Conservation (phyloP, 768 basidiomycete species). For the Trametes meyenii region DNA sequence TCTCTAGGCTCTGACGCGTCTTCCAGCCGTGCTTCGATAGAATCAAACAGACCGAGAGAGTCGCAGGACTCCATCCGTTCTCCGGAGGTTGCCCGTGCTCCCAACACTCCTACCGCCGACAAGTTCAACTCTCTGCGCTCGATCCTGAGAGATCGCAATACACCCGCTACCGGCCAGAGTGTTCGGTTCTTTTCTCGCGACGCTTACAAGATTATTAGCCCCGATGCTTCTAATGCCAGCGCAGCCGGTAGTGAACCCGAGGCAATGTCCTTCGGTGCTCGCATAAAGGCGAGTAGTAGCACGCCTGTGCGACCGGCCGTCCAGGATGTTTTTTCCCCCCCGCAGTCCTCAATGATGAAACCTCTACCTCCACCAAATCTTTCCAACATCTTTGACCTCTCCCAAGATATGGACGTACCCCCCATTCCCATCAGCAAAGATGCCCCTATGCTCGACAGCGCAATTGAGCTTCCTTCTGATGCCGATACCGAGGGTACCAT, state of each 20-base stretch:
- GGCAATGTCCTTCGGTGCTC: slow-evolving; percentile 32
- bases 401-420: slow-evolving; percentile 56
- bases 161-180: slow-evolving; percentile 77
- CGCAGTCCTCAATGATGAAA: slow-evolving; percentile 37
- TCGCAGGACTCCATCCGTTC: slow-evolving; percentile 32
- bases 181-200: slow-evolving; percentile 79
- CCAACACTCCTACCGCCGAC: slow-evolving; percentile 41
- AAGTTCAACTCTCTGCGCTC: slow-evolving; percentile 62
- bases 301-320: slow-evolving; percentile 42
- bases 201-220: slow-evolving; percentile 64
- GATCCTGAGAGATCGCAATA: slow-evolving; percentile 70
- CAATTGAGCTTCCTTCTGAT: slow-evolving; percentile 40
- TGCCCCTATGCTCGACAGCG: slow-evolving; percentile 37
- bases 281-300: slow-evolving; percentile 32
- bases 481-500: slow-evolving; percentile 26
- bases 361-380: slow-evolving; percentile 47
- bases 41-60: slow-evolving; percentile 27
- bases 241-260: slow-evolving; percentile 32
- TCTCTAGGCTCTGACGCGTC: slow-evolving; percentile 28
- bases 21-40: slow-evolving; percentile 33
- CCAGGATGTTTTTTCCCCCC: slow-evolving; percentile 50
- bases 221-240: slow-evolving; percentile 56
- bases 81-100: slow-evolving; percentile 30
- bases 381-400: slow-evolving; percentile 60
- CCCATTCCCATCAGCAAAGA: slow-evolving; percentile 40